phyloP scores from a whole-genome alignment of 2,329 filamentous ascomycete species.

The Geosmithia flava region DNA sequence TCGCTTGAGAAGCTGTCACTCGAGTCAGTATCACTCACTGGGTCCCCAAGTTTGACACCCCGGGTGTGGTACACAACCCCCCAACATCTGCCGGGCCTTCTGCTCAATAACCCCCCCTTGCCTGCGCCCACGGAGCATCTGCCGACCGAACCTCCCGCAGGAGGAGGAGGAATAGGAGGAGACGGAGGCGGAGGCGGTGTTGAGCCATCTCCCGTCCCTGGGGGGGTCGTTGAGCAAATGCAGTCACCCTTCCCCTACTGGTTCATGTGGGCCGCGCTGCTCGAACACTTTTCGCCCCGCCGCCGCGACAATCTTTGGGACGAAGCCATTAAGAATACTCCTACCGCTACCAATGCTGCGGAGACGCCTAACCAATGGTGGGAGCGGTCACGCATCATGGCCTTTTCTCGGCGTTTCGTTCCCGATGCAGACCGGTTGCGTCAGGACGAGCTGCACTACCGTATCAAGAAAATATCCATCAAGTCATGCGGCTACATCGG shows the following conservation, averaged over 20 bases:
- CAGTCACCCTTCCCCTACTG: constrained; percentile 12
- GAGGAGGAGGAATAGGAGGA: neutral
- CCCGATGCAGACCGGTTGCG: constrained; percentile 9
- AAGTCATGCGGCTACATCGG: constrained; percentile 50
- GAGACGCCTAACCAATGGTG: neutral
- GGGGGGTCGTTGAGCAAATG: neutral
- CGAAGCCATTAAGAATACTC: neutral
- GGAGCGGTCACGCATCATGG: neutral
- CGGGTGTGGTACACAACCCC: neutral
- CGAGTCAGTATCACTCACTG: constrained; percentile 53
- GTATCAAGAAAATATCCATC: constrained; percentile 31
- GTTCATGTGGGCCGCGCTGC: constrained; percentile 22
- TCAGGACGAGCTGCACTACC: constrained; percentile 14
- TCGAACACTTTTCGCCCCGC: constrained; percentile 27
- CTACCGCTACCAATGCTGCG: neutral
- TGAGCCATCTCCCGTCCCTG: too few species aligned
- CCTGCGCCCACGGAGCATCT: neutral
- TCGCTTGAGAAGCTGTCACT: constrained; percentile 42
- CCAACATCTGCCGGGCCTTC: neutral
- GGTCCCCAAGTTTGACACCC: constrained; percentile 8
- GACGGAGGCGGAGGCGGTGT: neutral
- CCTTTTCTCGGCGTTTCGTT: constrained; percentile 6
- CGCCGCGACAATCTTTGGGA: neutral
- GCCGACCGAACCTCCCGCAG: too few species aligned
- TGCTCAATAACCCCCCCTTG: neutral